These are phyloP conservation scores for Colletotrichum noveboracense DNA, from an alignment of 2,329 filamentous ascomycete genomes.

Conservation along the genomic window DNA sequence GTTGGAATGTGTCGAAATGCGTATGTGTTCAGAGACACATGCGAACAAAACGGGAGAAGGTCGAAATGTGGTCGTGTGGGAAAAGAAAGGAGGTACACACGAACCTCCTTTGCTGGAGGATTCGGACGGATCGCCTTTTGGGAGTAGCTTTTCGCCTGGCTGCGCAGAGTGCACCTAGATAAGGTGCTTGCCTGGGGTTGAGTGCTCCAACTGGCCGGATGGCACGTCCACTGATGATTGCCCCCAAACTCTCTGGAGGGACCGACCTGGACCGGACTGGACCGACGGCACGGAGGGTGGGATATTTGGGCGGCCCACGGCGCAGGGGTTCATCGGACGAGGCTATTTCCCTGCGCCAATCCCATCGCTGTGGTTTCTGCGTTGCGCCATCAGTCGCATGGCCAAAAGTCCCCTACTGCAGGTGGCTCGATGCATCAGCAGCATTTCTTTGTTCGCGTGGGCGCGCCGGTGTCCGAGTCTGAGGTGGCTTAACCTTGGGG, in stretches of 20 bases:
- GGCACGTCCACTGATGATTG: not conserved
- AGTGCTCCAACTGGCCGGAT: not conserved
- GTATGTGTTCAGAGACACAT: not conserved
- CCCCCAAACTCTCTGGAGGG: not conserved
- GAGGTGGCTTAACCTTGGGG: not conserved
- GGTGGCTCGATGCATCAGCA: not conserved
- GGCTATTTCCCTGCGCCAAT: slow-evolving; percentile 7
- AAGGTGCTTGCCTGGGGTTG: not conserved
- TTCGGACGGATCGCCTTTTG: not conserved
- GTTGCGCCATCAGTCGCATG: slow-evolving; percentile 5
- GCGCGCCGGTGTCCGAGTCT: not conserved
- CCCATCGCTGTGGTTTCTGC: not conserved
- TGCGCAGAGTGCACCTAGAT: not conserved
- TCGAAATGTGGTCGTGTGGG: not conserved
- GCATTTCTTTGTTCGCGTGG: not conserved
- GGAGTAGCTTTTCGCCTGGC: not conserved
- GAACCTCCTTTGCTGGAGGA: not conserved
- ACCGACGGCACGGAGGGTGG: not conserved
- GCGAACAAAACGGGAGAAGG: not conserved
- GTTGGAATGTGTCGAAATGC: slow-evolving; percentile 17
- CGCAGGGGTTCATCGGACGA: slow-evolving; percentile 10
- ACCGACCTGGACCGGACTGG: not conserved
- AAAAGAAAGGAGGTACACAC: not conserved
- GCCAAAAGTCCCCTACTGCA: not conserved
- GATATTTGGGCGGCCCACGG: slow-evolving; percentile 15